phyloP scores from a whole-genome alignment of 805 yeast genomes.

The Candida maris region DNA sequence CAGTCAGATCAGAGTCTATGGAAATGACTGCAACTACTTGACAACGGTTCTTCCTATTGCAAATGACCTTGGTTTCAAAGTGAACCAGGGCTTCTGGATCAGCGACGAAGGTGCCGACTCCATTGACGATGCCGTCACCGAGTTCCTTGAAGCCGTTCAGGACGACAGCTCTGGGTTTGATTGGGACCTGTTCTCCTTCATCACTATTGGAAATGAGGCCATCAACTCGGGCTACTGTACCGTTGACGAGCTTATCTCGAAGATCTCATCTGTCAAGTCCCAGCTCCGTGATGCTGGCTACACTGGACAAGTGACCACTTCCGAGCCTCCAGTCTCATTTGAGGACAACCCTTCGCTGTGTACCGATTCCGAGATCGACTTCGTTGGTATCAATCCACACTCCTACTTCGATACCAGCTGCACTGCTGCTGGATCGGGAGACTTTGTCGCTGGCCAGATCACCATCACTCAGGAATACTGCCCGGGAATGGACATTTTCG shows the following conservation, averaged over 20 bases:
- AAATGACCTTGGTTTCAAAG: slow-evolving; percentile 54
- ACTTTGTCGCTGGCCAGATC: slow-evolving; percentile 63
- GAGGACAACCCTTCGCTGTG: slow-evolving; percentile 65
- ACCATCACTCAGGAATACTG: slow-evolving; percentile 53
- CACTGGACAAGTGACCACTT: slow-evolving; percentile 70
- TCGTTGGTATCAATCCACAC: slow-evolving; percentile 84
- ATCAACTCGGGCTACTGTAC: slow-evolving; percentile 58
- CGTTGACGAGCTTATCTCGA: slow-evolving; percentile 57
- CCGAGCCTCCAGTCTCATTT: slow-evolving; percentile 85
- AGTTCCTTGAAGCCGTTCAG: slow-evolving; percentile 44
- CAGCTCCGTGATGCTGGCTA: slow-evolving; percentile 66
- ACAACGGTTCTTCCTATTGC: slow-evolving; percentile 62
- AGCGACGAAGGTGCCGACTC: slow-evolving; percentile 60
- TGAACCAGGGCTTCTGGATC: slow-evolving; percentile 90
- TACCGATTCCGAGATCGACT: slow-evolving; percentile 64
- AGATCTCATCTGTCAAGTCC: slow-evolving; percentile 61
- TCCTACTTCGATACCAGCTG: slow-evolving; percentile 70
- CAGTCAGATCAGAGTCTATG: slow-evolving; percentile 68
- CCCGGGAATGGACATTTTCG: slow-evolving; percentile 47
- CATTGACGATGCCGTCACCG: slow-evolving; percentile 55
- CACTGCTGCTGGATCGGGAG: slow-evolving; percentile 66
- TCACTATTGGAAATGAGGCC: slow-evolving; percentile 90
- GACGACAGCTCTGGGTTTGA: slow-evolving; percentile 39
- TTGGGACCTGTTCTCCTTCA: slow-evolving; percentile 73
- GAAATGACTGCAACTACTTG: slow-evolving; percentile 78